Base-by-base conservation (phyloP, 352 stramenopile genomes). In the Globisporangium acanthophoron region DNA sequence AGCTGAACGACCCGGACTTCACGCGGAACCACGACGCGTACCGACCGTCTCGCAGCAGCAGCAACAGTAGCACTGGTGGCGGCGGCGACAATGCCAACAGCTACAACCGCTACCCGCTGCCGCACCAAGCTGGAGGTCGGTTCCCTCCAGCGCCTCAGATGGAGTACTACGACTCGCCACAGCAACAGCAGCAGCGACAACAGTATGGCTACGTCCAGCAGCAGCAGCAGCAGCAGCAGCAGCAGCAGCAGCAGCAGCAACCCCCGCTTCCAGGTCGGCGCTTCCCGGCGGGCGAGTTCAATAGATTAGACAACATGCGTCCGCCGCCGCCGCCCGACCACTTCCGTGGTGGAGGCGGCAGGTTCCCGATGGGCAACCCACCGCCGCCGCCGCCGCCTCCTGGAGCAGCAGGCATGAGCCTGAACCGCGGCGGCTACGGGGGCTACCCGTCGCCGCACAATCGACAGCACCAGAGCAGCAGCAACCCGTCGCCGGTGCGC, bases 1-100 rank as follows among this genome's bases (percentile, higher is more conserved):
- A 98, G 71, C 62, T 95, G 63, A 96, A 96, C 56, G 94, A 98
- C 68, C 90, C 90, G 3, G 90, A 97, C 64, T 97, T 97, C 43
- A 89, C 86, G 39, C 82, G 86, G 37, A 85, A 94, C 59, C 82
- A 86, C 53, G 70, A 92, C 37, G 74, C 72, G 20, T 89, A 87
- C 45, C 78, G 78, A 11, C 74, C 75, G 57, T 67, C 62, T 4
- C 58, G 67, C 29, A 54, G 37, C 24, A 45, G 24, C 24, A 37
- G 33, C 33, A 37, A 21, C 15, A 62, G 41, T 40, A 45, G 29
- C 41, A 64, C 58, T 29, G 35, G 9, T 41, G 35, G 35, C 35
- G 35, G 35, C 11, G 35, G 35, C 11, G 35, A 15, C 35, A 13
- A 12, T 12, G 37, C 37, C 8, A 18, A 18, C 18, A 56, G 62